Evolutionary conservation across 345 rosid species (phyloP).

Genomic region (Crucihimalaya himalaica): DNA sequence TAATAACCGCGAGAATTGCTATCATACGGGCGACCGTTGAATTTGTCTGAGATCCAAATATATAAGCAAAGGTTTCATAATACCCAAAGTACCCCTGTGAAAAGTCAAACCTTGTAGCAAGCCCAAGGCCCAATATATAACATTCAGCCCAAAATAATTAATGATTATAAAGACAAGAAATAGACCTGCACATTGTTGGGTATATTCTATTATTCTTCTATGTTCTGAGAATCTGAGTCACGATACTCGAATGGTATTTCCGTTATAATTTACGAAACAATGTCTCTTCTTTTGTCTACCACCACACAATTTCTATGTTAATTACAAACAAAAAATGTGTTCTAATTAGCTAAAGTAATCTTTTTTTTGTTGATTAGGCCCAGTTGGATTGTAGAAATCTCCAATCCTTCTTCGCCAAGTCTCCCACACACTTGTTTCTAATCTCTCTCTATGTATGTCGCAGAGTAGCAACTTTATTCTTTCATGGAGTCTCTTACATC

Average conservation of each 20-base stretch:
- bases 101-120: conserved; percentile 20
- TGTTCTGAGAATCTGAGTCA: neutral
- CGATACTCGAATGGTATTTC: conserved; percentile 40
- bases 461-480: conserved; percentile 31
- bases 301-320: conserved; percentile 39
- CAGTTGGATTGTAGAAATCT: neutral
- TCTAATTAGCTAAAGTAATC: neutral
- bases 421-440: conserved; percentile 20
- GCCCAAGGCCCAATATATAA: conserved; percentile 9
- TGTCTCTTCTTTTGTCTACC: conserved; percentile 29
- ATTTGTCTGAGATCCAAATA: conserved; percentile 21
- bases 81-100: conserved; percentile 11
- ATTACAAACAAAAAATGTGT: neutral
- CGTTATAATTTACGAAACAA: conserved; percentile 42
- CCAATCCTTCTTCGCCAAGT: conserved; percentile 36
- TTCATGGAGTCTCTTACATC: conserved; percentile 49
- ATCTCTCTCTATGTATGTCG: conserved; percentile 40
- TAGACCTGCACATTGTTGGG: conserved; percentile 16
- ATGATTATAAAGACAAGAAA: neutral
- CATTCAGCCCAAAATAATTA: neutral
- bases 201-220: conserved; percentile 39
- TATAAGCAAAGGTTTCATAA: neutral
- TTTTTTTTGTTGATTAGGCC: neutral
- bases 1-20: conserved; percentile 37
- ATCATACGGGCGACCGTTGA: conserved; percentile 35